Percentiles rank a stretch among this genome's conserved stretches.
phyloP scores from a whole-genome alignment of 2,329 filamentous ascomycete species.

The Tolypocladium tundrense region DNA sequence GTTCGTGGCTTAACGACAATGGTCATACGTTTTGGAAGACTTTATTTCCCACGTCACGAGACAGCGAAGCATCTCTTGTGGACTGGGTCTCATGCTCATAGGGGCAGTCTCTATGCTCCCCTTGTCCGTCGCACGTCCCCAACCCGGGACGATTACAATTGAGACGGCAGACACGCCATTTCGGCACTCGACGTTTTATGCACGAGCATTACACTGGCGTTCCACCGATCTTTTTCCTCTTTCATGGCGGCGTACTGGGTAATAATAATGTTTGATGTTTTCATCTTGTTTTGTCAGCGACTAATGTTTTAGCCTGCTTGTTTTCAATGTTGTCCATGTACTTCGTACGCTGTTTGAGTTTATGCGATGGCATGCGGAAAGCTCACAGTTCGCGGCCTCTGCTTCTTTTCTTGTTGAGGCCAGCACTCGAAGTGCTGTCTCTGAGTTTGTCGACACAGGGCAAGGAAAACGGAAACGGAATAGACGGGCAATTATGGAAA shows the following conservation, averaged over 20 bases:
- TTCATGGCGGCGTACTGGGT: conserved; percentile 8
- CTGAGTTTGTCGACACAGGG: neutral
- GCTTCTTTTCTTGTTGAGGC: neutral
- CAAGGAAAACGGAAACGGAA: neutral
- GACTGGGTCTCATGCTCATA: neutral
- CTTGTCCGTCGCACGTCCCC: neutral
- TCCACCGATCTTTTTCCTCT: conserved; percentile 2
- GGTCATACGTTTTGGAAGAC: neutral
- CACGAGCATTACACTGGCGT: conserved; percentile 12
- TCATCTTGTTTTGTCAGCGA: neutral
- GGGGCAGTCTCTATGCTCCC: neutral
- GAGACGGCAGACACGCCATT: neutral
- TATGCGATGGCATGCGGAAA: neutral
- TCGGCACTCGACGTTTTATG: conserved; percentile 1
- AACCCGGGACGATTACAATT: no score
- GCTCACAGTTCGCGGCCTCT: neutral
- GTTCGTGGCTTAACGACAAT: neutral
- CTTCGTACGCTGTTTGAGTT: neutral
- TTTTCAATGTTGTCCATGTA: neutral
- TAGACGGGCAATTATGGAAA: neutral
- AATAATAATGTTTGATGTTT: conserved; percentile 9
- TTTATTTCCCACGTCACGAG: neutral
- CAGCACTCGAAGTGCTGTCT: neutral
- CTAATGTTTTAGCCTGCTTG: neutral
- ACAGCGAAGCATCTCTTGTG: neutral